Conservation (phyloP, 352 stramenopile genomes). For the Phytophthora aleatoria region DNA sequence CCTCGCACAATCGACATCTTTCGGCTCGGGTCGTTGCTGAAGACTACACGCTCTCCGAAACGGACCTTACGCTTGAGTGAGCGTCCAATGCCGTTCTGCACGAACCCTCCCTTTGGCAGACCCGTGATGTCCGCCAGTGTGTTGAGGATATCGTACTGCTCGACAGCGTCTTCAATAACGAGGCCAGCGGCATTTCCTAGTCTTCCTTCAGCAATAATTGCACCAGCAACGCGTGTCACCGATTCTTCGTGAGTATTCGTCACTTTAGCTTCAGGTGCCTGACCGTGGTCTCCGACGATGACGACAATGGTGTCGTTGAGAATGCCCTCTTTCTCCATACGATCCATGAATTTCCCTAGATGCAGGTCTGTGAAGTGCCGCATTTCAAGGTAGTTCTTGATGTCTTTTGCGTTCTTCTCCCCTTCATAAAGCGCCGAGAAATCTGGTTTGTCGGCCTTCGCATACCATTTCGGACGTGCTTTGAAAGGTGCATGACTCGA, state of each 20-base stretch:
- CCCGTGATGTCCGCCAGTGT: constrained; percentile 67
- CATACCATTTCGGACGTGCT: constrained; percentile 45
- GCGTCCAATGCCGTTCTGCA: constrained; percentile 57
- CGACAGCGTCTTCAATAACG: constrained; percentile 46
- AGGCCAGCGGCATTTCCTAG: constrained; percentile 40
- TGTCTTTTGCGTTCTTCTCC: constrained; percentile 33
- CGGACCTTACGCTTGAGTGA: constrained; percentile 52
- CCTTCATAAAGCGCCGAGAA: constrained; percentile 55
- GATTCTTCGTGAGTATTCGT: constrained; percentile 52
- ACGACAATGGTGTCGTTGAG: constrained; percentile 67
- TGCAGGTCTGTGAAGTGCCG: constrained; percentile 58
- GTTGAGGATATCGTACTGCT: constrained; percentile 64
- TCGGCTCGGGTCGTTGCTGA: constrained; percentile 55
- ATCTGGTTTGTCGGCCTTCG: constrained; percentile 44
- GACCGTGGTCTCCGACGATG: constrained; percentile 58
- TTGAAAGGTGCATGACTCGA: constrained; percentile 48
- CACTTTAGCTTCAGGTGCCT: constrained; percentile 46
- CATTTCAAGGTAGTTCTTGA: constrained; percentile 63
- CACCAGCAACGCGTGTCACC: constrained; percentile 41
- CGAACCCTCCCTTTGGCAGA: constrained; percentile 46
- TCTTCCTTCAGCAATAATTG: constrained; percentile 53
- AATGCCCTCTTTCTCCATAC: constrained; percentile 46
- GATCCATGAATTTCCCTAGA: constrained; percentile 55
- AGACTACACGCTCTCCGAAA: constrained; percentile 37
- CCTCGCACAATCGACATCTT: constrained; percentile 54